Evolutionary conservation across 1,284 basidiomycete genomes (phyloP).

Genomic region (Hypsizygus ulmarius): DNA sequence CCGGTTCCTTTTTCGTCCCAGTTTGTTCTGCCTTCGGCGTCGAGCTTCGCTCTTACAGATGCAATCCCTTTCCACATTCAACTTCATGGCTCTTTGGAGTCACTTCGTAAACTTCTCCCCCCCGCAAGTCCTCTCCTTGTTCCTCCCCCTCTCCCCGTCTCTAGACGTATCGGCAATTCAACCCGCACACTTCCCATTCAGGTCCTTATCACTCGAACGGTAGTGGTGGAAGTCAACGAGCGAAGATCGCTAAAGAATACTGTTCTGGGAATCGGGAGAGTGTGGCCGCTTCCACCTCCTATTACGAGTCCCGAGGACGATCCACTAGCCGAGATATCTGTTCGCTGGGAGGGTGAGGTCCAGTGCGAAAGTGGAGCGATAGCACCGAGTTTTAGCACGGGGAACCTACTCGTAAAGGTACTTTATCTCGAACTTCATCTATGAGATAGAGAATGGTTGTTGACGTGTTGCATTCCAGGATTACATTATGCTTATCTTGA

Average conservation of each 20-base stretch:
- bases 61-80: conserved; percentile 41
- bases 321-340: conserved; percentile 22
- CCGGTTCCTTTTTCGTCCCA: neutral
- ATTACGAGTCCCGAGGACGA: neutral
- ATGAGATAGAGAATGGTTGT: neutral
- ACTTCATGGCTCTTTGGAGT: conserved; percentile 30
- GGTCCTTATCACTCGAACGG: conserved; percentile 30
- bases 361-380: conserved; percentile 30
- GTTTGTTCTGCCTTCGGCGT: conserved; percentile 8
- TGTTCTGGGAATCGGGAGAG: conserved; percentile 31
- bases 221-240: conserved; percentile 34
- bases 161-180: neutral
- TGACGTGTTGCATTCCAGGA: conserved; percentile 26
- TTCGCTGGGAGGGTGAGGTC: conserved; percentile 43
- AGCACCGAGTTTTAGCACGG: conserved; percentile 34
- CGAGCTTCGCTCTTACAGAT: conserved; percentile 4
- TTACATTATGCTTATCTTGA: conserved; percentile 36
- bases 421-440: conserved; percentile 11
- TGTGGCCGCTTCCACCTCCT: conserved; percentile 33
- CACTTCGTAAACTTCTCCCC: conserved; percentile 33
- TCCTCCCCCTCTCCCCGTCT: conserved; percentile 11
- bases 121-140: conserved; percentile 28
- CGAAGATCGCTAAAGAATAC: conserved; percentile 30
- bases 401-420: conserved; percentile 37
- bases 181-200: conserved; percentile 1